phyloP scores from a whole-genome alignment of 257 asterid species.

The Solanum dulcamara region DNA sequence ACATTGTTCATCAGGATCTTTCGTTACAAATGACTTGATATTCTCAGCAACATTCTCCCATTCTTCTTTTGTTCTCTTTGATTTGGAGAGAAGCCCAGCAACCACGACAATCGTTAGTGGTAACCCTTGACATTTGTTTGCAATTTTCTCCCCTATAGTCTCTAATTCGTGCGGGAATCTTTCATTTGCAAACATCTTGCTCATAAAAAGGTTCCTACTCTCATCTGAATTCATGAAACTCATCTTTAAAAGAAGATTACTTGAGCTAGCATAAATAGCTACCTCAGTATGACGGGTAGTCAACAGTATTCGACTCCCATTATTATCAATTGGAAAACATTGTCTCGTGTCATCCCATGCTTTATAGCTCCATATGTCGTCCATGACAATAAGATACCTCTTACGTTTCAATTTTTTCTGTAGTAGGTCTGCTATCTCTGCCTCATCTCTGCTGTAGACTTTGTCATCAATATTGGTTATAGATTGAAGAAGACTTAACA shows the following conservation, averaged over 20 bases:
- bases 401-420: background rate
- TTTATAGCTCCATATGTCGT: slow-evolving; percentile 2
- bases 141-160: background rate
- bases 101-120: background rate
- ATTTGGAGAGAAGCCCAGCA: background rate
- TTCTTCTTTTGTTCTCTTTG: background rate
- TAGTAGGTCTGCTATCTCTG: background rate
- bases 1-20: background rate
- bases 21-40: background rate
- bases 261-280: background rate
- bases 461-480: background rate
- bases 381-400: slow-evolving; percentile 6
- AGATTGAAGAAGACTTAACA: background rate
- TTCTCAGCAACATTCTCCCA: background rate
- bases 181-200: background rate
- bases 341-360: background rate
- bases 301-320: background rate
- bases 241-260: background rate
- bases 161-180: background rate
- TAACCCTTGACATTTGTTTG: background rate
- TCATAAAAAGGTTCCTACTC: slow-evolving; percentile 1
- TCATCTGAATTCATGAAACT: background rate
- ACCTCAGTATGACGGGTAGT: slow-evolving; percentile 5
- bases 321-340: slow-evolving; percentile 2
- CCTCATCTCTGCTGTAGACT: background rate